A percentile compares a stretch with the other conserved stretches of the same genome.
Conservation (phyloP, 345 rosid genomes). For the Moricandia moricandioides region DNA sequence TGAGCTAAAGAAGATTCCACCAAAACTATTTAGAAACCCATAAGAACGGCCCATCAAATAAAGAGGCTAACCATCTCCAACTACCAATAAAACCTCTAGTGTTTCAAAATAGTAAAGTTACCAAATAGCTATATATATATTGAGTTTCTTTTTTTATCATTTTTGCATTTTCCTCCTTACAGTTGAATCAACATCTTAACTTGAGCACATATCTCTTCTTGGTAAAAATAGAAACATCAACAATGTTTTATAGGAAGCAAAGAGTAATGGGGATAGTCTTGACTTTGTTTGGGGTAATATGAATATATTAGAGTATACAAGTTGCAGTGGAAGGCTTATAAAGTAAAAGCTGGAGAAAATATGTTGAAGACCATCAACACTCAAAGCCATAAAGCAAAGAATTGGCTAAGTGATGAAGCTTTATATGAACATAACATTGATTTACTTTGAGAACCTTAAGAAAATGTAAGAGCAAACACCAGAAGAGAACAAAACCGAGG, state of each 20-base stretch:
- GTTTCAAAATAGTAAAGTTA: no score
- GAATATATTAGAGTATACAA: background rate
- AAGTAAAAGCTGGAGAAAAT: background rate
- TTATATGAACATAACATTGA: slow-evolving; percentile 25
- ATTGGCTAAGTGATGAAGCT: background rate
- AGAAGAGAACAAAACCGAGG: background rate
- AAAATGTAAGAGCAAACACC: background rate
- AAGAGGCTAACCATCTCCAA: background rate
- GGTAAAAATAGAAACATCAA: background rate
- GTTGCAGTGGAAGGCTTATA: slow-evolving; percentile 10
- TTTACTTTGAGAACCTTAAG: background rate
- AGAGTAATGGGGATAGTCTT: background rate
- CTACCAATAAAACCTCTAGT: background rate
- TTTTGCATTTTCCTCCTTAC: no score
- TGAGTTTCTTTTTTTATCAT: no score
- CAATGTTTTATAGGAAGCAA: background rate
- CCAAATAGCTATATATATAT: no score
- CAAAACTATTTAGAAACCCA: background rate
- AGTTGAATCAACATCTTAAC: no score
- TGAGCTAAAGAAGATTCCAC: background rate
- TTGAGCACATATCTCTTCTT: no score
- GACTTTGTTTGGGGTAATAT: background rate
- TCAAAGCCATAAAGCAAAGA: background rate
- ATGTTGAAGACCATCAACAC: background rate
- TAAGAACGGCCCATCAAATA: background rate